These are phyloP conservation scores for Cytospora leucostoma DNA, from an alignment of 2,329 filamentous ascomycete genomes.

Conservation along the genomic window DNA sequence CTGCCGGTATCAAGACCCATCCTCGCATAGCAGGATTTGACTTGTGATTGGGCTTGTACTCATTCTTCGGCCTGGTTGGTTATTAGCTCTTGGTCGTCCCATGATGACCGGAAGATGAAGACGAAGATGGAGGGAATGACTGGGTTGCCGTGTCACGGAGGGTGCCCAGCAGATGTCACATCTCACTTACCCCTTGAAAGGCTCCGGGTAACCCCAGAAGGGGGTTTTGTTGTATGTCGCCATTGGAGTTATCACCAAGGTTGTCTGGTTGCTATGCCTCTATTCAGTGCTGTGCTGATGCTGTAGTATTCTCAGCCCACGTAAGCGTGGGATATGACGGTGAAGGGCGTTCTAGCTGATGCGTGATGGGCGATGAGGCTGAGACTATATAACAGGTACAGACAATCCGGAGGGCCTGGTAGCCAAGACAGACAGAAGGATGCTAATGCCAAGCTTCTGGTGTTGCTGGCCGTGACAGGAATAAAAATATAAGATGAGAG, in stretches of 20 bases:
- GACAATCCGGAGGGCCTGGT: background rate
- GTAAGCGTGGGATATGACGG: background rate
- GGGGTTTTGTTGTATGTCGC: conserved; percentile 18
- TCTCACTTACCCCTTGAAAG: conserved; percentile 26
- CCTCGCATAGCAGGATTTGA: conserved; percentile 62
- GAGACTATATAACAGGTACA: background rate
- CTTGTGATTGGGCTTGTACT: conserved; percentile 49
- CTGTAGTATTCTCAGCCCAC: background rate
- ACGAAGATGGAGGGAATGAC: background rate
- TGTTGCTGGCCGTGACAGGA: too few relatives aligned
- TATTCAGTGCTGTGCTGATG: background rate
- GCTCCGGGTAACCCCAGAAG: conserved; percentile 26
- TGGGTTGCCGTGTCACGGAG: background rate
- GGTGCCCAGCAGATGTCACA: background rate
- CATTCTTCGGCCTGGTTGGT: conserved; percentile 39
- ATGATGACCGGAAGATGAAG: background rate
- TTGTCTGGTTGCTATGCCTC: background rate
- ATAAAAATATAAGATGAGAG: too few relatives aligned
- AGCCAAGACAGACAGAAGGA: conserved; percentile 5
- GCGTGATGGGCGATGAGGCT: background rate
- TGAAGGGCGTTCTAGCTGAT: background rate
- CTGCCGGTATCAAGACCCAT: conserved; percentile 52
- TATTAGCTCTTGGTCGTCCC: conserved; percentile 16
- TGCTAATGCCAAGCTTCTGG: too few relatives aligned
- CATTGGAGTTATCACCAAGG: conserved; percentile 11